A percentile compares a stretch with the other conserved stretches of the same genome.
These are phyloP conservation scores for Themeda triandra DNA, from an alignment of 176 grass and related monocot species.

Conservation along the genomic window DNA sequence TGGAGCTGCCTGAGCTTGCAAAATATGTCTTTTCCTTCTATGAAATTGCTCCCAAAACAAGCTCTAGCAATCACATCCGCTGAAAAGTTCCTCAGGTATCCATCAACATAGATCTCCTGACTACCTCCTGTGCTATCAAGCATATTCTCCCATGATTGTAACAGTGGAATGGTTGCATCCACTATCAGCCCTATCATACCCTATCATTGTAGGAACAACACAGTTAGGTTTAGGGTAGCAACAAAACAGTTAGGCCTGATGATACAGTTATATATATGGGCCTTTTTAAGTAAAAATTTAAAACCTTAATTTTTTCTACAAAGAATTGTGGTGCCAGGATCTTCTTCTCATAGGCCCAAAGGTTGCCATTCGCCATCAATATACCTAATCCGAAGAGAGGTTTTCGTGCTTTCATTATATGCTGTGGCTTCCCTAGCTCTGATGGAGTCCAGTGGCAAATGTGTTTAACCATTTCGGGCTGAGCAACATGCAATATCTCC, in stretches of 20 bases:
- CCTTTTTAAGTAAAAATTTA: not conserved
- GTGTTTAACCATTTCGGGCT: conserved; percentile 59
- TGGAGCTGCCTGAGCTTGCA: conserved; percentile 22
- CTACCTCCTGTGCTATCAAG: not conserved
- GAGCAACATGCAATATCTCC: conserved; percentile 51
- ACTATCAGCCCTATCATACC: not conserved
- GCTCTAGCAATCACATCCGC: not conserved
- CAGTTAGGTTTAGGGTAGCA: not conserved
- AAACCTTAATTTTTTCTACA: conserved; percentile 71
- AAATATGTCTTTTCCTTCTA: conserved; percentile 19
- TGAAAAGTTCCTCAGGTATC: not conserved
- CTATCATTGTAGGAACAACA: not conserved
- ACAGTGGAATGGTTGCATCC: not conserved
- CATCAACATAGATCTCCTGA: not conserved
- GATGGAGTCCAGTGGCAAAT: conserved; percentile 44
- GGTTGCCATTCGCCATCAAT: conserved; percentile 43
- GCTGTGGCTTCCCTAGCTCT: conserved; percentile 51
- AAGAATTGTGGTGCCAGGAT: conserved; percentile 64
- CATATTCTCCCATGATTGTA: not conserved
- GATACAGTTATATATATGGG: not conserved
- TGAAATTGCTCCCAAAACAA: not conserved
- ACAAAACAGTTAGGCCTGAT: not conserved
- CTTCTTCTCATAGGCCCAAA: conserved; percentile 68
- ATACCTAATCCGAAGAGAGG: conserved; percentile 60
- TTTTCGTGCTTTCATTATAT: conserved; percentile 53